Base-by-base conservation (phyloP, 192 early-diverging fungal species). In the Spizellomyces sp. region DNA sequence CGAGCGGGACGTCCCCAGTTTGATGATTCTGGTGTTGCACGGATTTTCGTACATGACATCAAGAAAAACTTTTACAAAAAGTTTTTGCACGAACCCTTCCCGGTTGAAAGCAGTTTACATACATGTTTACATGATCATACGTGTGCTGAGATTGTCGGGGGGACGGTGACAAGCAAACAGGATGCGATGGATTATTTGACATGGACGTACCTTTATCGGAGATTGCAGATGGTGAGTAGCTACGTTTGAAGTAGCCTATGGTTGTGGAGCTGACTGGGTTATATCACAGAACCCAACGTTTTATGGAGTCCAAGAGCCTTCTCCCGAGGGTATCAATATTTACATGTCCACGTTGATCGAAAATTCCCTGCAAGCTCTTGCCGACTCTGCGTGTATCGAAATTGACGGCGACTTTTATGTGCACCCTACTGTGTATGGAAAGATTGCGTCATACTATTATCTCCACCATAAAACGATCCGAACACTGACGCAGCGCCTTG, bases 61-160 rank as follows among this genome's bases (percentile, higher is more conserved):
- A 99, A 99, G 73, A 96, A 97, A 85, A 93, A 97, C 73, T 99
- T 98, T 82, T 99, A 97, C 85, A 96, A 96, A 64, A 93, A 92
- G 81, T 99, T 99, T 77, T 84, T 99, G 58, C 93, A 96, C 73
- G 94, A 96, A 72, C 95, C 95, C 2, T 86, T 88, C 74, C 84
- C 84, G 9, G 86, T 87, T 19, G 86, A 87, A 50, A 83, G 81
- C 64, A 77, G 76, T 44, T 66, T 87, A 22, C 86, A 87, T 60
- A 75, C 70, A 36, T 80, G 79, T 48, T 58, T 87, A 48, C 88
- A 93, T 70, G 93, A 98, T 69, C 95, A 98, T 72, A 79, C 98
- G 58, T 96, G 96, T 71, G 98, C 98, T 9, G 98, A 98, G 80
- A 88, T 98, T 83, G 89, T 93, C 6, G 82, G 82, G 6, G 94